Evolutionary conservation across 495 filamentous ascomycete species (phyloP).

Genomic region (Penicillium crystallinum): DNA sequence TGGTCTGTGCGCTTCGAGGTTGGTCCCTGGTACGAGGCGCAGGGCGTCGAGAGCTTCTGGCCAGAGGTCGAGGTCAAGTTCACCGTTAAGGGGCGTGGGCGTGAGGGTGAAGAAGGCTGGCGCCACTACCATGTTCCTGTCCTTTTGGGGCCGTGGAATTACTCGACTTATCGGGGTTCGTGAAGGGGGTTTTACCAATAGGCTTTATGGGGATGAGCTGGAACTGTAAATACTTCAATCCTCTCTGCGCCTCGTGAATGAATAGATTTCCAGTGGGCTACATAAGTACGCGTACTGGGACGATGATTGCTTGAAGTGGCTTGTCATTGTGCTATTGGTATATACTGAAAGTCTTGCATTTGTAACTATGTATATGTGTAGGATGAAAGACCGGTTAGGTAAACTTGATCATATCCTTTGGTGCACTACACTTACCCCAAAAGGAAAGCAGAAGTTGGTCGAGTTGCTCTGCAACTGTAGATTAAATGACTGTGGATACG

Average conservation of each 20-base stretch:
- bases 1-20: conserved; percentile 80
- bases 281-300: not conserved
- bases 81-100: conserved; percentile 54
- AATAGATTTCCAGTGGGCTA: not conserved
- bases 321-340: not conserved
- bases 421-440: no score
- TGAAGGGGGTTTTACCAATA: conserved; percentile 15
- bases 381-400: not conserved
- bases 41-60: conserved; percentile 74
- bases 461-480: not conserved
- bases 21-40: conserved; percentile 65
- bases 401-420: no score
- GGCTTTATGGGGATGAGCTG: not conserved
- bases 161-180: conserved; percentile 84
- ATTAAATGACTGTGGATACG: not conserved
- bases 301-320: not conserved
- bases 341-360: no score
- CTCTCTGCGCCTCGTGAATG: not conserved
- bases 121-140: conserved; percentile 92
- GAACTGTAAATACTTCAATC: not conserved
- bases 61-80: conserved; percentile 88
- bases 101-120: conserved; percentile 54
- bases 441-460: no score
- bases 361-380: no score
- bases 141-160: conserved; percentile 82